phyloP scores from a whole-genome alignment of 2,329 filamentous ascomycete genomes.

The Neurospora sp. region DNA sequence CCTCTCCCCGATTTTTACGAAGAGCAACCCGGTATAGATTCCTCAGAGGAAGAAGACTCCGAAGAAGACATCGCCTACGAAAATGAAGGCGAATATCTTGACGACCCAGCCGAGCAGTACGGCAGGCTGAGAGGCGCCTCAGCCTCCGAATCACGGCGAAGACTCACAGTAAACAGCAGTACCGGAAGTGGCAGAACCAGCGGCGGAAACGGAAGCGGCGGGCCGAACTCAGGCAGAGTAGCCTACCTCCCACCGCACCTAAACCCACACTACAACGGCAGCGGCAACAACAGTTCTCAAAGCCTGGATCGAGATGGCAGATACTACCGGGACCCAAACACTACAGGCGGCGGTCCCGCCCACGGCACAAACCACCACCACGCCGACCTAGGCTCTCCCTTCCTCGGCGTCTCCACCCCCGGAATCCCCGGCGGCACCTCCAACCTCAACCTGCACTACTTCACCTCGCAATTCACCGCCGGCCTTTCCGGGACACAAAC shows the following conservation, averaged over 20 bases:
- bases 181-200: neutral
- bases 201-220: neutral
- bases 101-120: constrained; percentile 19
- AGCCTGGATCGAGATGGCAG: constrained; percentile 20
- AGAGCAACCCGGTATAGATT: constrained; percentile 56
- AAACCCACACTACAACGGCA: constrained; percentile 10
- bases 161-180: neutral
- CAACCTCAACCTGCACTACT: constrained; percentile 74
- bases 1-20: constrained; percentile 96
- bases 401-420: constrained; percentile 49
- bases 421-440: constrained; percentile 63
- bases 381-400: constrained; percentile 43
- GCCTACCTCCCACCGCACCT: constrained; percentile 29
- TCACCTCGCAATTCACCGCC: constrained; percentile 65
- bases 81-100: constrained; percentile 27
- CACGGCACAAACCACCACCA: constrained; percentile 11
- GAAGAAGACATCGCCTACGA: constrained; percentile 27
- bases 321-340: constrained; percentile 8
- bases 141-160: neutral
- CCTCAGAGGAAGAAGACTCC: constrained; percentile 41
- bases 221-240: constrained; percentile 2
- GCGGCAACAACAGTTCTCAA: neutral
- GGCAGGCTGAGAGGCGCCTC: constrained; percentile 5
- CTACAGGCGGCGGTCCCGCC: constrained; percentile 22
- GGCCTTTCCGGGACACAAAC: constrained; percentile 69